Base-by-base conservation (phyloP, 1,284 basidiomycete species). In the Ustilago loliicola region DNA sequence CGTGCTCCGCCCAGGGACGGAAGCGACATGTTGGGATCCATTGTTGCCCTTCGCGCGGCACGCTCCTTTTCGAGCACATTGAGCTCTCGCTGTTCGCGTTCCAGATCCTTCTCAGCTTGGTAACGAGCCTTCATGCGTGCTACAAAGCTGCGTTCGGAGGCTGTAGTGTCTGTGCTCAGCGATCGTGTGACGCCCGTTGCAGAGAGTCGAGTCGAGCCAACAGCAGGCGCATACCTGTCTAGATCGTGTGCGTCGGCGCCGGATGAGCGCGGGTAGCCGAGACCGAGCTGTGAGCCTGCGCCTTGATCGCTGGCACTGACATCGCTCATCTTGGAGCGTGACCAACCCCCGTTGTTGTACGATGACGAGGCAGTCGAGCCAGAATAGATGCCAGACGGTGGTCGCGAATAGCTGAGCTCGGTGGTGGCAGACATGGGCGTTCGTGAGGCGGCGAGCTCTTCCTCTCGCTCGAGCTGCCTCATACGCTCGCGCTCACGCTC, bases 71-170 rank as follows among this genome's bases (percentile, higher is more conserved):
- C 70, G 25, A 76, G 70, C 32, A 66, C 71, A 48, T 71, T 73
- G 55, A 63, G 64, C 59, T 76, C 67, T 36, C 72, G 62, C 53
- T 76, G 67, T 62, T 77, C 70, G 9, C 71, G 55, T 42, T 74
- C 73, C 10, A 74, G 36, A 36, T 77, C 78, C 69, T 83, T 84
- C 40, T 83, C 82, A 6, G 66, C 80, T 51, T 84, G 82, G 67
- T 84, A 84, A 40, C 74, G 77, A 6, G 80, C 80, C 62, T 83
- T 84, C 82, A 84, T 84, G 17, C 81, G 63, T 7, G 82, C 80
- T 1, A 84, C 82, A 66, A 84, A 84, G 72, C 81, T 83, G 32
- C 81, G 75, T 55, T 84, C 81, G 23, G 78, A 80, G 29, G 77
- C 79, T 25, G 81, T 82, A 17, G 77, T 81, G 51, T 81, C 81